Evolutionary conservation across 768 basidiomycete species (phyloP), one percentile per base, ranked within the genome.

Genomic region (Pleurotus platypus): DNA sequence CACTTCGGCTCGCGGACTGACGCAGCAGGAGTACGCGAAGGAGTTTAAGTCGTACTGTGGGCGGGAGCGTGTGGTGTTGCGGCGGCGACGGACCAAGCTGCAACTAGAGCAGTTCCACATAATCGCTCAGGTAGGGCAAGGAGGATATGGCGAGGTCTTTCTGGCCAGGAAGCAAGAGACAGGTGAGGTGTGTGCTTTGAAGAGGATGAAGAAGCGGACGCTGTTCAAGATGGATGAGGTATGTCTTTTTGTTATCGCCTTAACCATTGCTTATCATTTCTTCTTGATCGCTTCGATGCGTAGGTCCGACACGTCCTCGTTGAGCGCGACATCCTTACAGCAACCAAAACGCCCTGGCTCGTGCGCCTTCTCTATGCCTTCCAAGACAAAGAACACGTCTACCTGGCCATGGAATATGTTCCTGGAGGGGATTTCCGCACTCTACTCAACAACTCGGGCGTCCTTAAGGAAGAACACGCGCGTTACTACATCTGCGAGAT

Each of bases 211-310:
- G 64, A 99, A 99, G 72, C 82, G 88, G 20, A 98, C 94, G 0
- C 66, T 99, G 43, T 89, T 88, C 67, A 99, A 99, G 79, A 98
- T 98, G 97, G 95, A 98, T 63, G 97, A 99, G 82, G 94, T 91
- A 56, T 24, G 75, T 60, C 16, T 15, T 43, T n/a, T 39, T 12
- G 24, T 26, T 26, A 6, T 47, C 24, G 55, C 15, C 48, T 24
- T 20, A 55, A 9, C 40, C 0, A 56, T 56, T 56, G 57, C 8
- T 49, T 35, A 11, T 2, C 30, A 35, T 35, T 11, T 35, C 30
- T 11, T 35, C 30, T 35, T 43, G 22, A 49, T 57, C 40, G 30
- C 30, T 20, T 58, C 51, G 30, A 12, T 56, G n/a, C 12, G 13
- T 60, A 94, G 92, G 87, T 98, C 66, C 89, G 94, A n/a, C 97